Evolutionary conservation across 352 stramenopile species (phyloP).

Genomic region (Globisporangium paroecandrum): DNA sequence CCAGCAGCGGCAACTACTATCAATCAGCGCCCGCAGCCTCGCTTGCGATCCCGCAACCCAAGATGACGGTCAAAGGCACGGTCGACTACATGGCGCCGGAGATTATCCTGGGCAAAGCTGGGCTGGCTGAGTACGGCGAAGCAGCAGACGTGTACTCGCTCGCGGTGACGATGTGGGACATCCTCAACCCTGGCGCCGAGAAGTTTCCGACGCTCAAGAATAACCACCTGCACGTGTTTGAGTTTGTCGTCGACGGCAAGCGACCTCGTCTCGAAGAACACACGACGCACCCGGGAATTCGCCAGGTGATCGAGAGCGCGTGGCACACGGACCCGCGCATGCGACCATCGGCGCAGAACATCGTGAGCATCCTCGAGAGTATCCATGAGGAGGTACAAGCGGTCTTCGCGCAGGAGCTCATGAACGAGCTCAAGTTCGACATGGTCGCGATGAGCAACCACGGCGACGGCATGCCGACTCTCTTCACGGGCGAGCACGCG

Average conservation of each 20-base stretch:
- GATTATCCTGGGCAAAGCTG: slow-evolving; percentile 34
- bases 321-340: slow-evolving; percentile 27
- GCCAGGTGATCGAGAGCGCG: slow-evolving; percentile 23
- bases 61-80: slow-evolving; percentile 28
- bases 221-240: slow-evolving; percentile 28
- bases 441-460: slow-evolving; percentile 15
- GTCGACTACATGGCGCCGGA: slow-evolving; percentile 61
- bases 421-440: slow-evolving; percentile 18
- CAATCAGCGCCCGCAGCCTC: not conserved
- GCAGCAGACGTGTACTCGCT: slow-evolving; percentile 48
- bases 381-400: slow-evolving; percentile 28
- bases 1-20: slow-evolving; percentile 1
- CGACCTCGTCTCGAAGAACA: slow-evolving; percentile 22
- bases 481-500: slow-evolving; percentile 20
- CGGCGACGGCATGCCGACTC: slow-evolving; percentile 2
- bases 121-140: slow-evolving; percentile 32
- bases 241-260: slow-evolving; percentile 28
- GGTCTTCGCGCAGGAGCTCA: slow-evolving; percentile 25
- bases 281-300: slow-evolving; percentile 21
- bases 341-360: slow-evolving; percentile 22
- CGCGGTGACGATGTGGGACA: slow-evolving; percentile 55
- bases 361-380: slow-evolving; percentile 28
- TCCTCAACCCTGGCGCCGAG: slow-evolving; percentile 27
- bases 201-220: slow-evolving; percentile 23
- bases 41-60: not conserved